A percentile compares a stretch with the other conserved stretches of the same genome.
Evolutionary conservation across 2,329 filamentous ascomycete genomes (phyloP).

Genomic region (Fusarium sp.): DNA sequence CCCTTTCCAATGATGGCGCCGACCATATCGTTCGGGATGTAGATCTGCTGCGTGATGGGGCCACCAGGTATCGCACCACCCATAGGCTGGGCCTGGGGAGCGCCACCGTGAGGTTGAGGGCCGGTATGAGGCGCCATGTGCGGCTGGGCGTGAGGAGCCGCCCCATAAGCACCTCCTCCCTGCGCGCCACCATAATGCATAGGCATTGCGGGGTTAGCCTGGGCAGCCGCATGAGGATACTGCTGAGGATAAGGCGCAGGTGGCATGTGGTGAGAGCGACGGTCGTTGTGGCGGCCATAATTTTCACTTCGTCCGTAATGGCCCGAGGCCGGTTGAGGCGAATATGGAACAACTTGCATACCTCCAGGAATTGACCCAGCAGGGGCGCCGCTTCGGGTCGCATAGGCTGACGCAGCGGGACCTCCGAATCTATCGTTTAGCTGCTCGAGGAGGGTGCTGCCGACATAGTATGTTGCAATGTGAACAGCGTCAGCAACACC

Average conservation of each 20-base stretch:
- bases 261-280: conserved; percentile 81
- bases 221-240: conserved; percentile 75
- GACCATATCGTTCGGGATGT: conserved; percentile 99
- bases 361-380: conserved; percentile 95
- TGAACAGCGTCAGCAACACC: conserved; percentile 98
- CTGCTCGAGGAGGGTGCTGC: conserved; percentile 97
- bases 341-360: conserved; percentile 99
- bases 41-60: conserved; percentile 97
- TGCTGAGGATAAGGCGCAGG: conserved; percentile 79
- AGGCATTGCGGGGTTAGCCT: conserved; percentile 73
- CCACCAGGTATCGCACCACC: conserved; percentile 70
- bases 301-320: conserved; percentile 94
- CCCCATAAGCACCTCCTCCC: conserved; percentile 78
- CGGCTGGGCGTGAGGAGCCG: conserved; percentile 82
- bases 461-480: conserved; percentile 98
- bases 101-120: conserved; percentile 72
- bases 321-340: conserved; percentile 91
- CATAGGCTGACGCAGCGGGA: conserved; percentile 96
- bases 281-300: conserved; percentile 80
- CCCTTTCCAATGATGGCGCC: conserved; percentile 99
- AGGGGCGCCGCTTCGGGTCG: conserved; percentile 92
- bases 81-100: conserved; percentile 82
- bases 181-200: conserved; percentile 87
- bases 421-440: conserved; percentile 97
- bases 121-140: conserved; percentile 74